Base-by-base conservation (phyloP, 306 rosid species). In the Arachis hypogaea region DNA sequence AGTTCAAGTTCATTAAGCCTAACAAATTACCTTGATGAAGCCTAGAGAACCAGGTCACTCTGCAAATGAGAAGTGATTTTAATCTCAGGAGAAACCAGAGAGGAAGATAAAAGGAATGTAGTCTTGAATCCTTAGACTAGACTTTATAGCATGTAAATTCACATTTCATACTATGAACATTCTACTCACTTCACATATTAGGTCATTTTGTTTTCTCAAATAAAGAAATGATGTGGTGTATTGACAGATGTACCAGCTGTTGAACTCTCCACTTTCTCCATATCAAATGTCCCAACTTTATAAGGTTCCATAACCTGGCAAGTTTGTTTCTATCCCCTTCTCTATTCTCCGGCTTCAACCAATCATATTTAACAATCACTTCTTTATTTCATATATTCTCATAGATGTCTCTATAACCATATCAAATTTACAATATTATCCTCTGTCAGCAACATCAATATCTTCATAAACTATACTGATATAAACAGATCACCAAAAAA, bases 391-490 rank as follows among this genome's bases (percentile, higher is more conserved):
- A 10, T 62, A 52, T 18, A 41, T 50, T 40, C 63, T 50, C n/a
- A 33, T 47, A 16, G 50, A 50, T 16, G 70, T 51, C 12, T 47
- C 54, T 11, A 50, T 73, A 8, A 40, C n/a, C 46, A 43, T 45
- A 42, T 55, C 10, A 56, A 9, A 11, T 43, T 57, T 43, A 70
- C 9, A 22, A 11, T 46, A 9, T 72, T 47, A 33, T 60, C 40
- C 52, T 9, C 16, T 7, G 10, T 11, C 29, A 38, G 54, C 62
- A 50, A 50, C 47, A 29, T 12, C 10, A 43, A 28, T 56, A 44
- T 65, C 73, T 9, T 33, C 49, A 45, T 42, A 49, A 74, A 58
- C 57, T 16, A 73, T 77, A 56, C 43, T 30, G 67, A 68, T 68
- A 47, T 54, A 69, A 9, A 51, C 69, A 28, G 69, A 68, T 52